Conservation (phyloP, 495 filamentous ascomycete species). For the Trichoderma orchidacearum region DNA sequence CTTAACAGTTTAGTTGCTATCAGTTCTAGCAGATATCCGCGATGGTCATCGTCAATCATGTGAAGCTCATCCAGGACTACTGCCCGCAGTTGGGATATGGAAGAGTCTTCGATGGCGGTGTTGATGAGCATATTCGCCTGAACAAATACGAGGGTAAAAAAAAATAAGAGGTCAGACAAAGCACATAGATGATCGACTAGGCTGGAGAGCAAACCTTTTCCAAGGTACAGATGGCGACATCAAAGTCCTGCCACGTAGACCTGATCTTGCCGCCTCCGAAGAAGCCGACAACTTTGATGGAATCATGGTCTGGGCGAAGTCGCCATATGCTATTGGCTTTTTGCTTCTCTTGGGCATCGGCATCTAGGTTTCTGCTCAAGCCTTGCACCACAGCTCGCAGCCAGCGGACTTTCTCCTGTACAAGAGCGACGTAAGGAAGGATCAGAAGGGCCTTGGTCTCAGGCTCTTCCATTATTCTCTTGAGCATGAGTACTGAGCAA, state of each 20-base stretch:
- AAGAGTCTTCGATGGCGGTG: conserved; percentile 57
- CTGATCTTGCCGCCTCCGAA: conserved; percentile 59
- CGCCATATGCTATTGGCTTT: conserved; percentile 20
- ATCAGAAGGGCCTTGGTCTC: conserved; percentile 60
- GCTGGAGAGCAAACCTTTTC: conserved; percentile 55
- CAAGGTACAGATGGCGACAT: conserved; percentile 71
- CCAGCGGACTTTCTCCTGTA: conserved; percentile 74
- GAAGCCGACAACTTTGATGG: conserved; percentile 53
- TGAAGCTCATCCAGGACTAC: conserved; percentile 73
- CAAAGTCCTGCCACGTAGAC: conserved; percentile 58
- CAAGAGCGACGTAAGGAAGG: conserved; percentile 71
- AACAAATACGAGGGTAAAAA: conserved; percentile 8
- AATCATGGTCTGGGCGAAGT: conserved; percentile 27
- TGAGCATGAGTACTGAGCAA: conserved; percentile 48
- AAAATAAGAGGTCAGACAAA: background rate
- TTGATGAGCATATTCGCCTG: conserved; percentile 75
- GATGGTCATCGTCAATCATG: conserved; percentile 67
- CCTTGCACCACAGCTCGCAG: conserved; percentile 53
- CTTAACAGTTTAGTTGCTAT: conserved; percentile 65
- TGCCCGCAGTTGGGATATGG: conserved; percentile 46
- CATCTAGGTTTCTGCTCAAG: conserved; percentile 25
- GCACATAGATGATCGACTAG: too few species aligned
- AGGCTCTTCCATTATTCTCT: conserved; percentile 50
- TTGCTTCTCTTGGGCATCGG: conserved; percentile 8
- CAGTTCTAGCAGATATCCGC: conserved; percentile 74